Percentiles rank a stretch among this genome's conserved stretches.
These are phyloP conservation scores for Solanum paucissectum DNA, from an alignment of 257 asterid genomes.

Conservation along the genomic window DNA sequence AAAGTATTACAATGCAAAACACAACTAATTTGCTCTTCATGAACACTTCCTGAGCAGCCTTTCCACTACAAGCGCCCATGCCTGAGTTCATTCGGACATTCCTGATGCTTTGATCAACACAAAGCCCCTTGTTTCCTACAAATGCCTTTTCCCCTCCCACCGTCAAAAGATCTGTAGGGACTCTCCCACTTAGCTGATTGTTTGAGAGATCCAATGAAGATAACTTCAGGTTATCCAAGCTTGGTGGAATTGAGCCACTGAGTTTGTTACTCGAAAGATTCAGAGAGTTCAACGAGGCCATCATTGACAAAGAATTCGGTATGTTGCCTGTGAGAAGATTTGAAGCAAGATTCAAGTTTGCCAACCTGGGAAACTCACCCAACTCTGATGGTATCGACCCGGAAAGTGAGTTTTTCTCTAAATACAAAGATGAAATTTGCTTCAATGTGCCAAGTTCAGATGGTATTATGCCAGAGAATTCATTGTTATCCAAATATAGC, in stretches of 20 bases:
- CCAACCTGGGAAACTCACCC: slow-evolving; percentile 8
- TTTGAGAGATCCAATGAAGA: slow-evolving; percentile 9
- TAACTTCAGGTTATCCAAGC: slow-evolving; percentile 1
- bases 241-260: slow-evolving; percentile 5
- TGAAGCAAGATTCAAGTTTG: slow-evolving; percentile 2
- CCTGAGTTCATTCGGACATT: neutral
- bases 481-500: slow-evolving; percentile 6
- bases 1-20: neutral
- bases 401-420: neutral
- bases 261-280: slow-evolving; percentile 9
- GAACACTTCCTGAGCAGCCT: neutral
- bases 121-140: slow-evolving; percentile 10
- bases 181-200: slow-evolving; percentile 6
- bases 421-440: neutral
- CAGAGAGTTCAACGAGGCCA: slow-evolving; percentile 4
- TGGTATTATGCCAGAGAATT: slow-evolving; percentile 10
- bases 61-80: neutral
- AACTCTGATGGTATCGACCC: slow-evolving; percentile 9
- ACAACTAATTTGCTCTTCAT: neutral
- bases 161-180: neutral
- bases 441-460: neutral
- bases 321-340: slow-evolving; percentile 6
- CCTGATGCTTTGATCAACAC: slow-evolving; percentile 3
- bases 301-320: neutral
- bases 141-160: slow-evolving; percentile 3